These are phyloP conservation scores for Phytophthora brassicae DNA, from an alignment of 352 stramenopile species.

Conservation along the genomic window DNA sequence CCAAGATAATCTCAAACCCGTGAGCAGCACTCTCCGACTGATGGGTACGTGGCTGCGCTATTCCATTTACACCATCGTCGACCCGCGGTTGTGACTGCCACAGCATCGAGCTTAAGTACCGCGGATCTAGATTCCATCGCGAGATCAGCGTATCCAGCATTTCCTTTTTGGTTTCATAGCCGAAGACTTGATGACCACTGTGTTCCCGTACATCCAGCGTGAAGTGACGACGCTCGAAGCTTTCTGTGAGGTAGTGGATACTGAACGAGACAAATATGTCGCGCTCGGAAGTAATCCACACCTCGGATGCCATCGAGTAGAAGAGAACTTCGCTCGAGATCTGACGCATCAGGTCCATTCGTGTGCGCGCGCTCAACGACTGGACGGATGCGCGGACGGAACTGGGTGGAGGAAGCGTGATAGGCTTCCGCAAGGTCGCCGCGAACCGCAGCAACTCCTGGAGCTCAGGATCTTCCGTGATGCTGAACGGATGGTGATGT, in stretches of 20 bases:
- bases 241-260: slow-evolving; percentile 47
- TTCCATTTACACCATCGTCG: slow-evolving; percentile 11
- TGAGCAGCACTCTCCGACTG: slow-evolving; percentile 46
- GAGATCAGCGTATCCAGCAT: slow-evolving; percentile 43
- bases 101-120: slow-evolving; percentile 47
- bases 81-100: slow-evolving; percentile 49
- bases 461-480: slow-evolving; percentile 48
- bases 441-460: slow-evolving; percentile 48
- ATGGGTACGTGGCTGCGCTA: slow-evolving; percentile 28
- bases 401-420: slow-evolving; percentile 37
- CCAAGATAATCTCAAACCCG: slow-evolving; percentile 47
- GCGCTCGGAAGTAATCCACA: slow-evolving; percentile 47
- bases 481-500: slow-evolving; percentile 46
- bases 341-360: slow-evolving; percentile 45
- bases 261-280: slow-evolving; percentile 53
- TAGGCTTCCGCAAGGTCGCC: slow-evolving; percentile 35
- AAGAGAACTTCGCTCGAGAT: slow-evolving; percentile 49
- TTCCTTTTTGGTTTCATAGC: slow-evolving; percentile 44
- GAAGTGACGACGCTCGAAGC: slow-evolving; percentile 45
- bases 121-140: slow-evolving; percentile 49
- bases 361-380: slow-evolving; percentile 43
- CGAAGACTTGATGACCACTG: slow-evolving; percentile 38
- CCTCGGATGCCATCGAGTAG: slow-evolving; percentile 48
- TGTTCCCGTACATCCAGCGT: slow-evolving; percentile 51
- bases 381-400: slow-evolving; percentile 47